These are phyloP conservation scores for Nicotiana tomentosiformis DNA, from an alignment of 257 asterid genomes.

Conservation along the genomic window DNA sequence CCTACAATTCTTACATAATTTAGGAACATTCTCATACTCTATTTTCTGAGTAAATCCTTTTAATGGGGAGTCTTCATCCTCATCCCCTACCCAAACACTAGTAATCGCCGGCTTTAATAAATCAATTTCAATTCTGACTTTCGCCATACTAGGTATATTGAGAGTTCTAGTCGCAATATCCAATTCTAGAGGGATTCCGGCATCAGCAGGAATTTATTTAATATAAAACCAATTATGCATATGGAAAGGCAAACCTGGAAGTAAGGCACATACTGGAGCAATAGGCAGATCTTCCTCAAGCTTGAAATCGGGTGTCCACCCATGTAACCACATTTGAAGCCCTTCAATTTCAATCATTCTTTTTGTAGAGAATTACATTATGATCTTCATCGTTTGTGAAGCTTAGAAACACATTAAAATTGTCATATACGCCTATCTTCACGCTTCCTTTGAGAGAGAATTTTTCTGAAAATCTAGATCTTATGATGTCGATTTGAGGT, in stretches of 20 bases:
- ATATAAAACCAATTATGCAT: not conserved
- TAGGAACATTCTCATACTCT: too few relatives aligned
- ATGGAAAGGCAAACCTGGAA: not conserved
- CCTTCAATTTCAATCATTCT: not conserved
- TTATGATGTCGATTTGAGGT: not conserved
- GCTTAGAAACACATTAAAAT: not conserved
- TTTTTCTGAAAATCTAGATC: not conserved
- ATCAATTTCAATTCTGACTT: not conserved
- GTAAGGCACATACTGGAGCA: not conserved
- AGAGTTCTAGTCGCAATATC: not conserved
- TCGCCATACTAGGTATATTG: not conserved
- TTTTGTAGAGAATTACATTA: too few relatives aligned
- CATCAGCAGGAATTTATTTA: too few relatives aligned
- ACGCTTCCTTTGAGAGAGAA: not conserved
- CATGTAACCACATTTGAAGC: not conserved
- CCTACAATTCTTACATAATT: too few relatives aligned
- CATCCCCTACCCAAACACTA: not conserved
- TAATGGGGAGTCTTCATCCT: too few relatives aligned
- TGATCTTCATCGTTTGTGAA: not conserved
- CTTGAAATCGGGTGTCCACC: not conserved
- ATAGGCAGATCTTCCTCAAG: not conserved
- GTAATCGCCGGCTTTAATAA: too few relatives aligned
- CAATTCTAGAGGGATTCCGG: not conserved
- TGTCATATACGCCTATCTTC: not conserved
- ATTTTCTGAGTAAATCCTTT: too few relatives aligned